Percentiles rank a stretch among this genome's conserved stretches.
Conservation (phyloP, 768 basidiomycete genomes). For the Kwoniella sp. region DNA sequence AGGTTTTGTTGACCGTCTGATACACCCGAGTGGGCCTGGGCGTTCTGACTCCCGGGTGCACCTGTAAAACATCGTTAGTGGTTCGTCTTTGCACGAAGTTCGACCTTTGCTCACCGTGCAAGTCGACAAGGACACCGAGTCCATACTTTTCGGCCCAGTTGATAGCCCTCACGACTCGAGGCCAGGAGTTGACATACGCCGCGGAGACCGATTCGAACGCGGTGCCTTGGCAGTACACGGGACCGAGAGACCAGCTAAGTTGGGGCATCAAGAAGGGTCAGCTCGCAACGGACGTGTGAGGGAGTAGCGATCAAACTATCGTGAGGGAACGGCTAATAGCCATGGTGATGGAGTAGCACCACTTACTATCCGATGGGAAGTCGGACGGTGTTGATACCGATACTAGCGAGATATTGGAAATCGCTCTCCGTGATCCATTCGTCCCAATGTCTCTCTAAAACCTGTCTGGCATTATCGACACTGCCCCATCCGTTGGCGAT, state of each 20-base stretch:
- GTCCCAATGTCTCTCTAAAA: constrained; percentile 50
- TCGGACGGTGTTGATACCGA: constrained; percentile 53
- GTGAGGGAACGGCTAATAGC: too few relatives aligned
- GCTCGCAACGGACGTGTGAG: too few relatives aligned
- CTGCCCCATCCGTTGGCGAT: constrained; percentile 66
- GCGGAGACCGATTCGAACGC: constrained; percentile 44
- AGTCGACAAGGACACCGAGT: constrained; percentile 51
- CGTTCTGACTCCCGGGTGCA: constrained; percentile 27
- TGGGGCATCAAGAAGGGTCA: neutral
- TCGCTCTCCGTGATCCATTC: constrained; percentile 52
- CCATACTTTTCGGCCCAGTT: constrained; percentile 52
- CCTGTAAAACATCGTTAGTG: constrained; percentile 13
- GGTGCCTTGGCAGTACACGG: constrained; percentile 41
- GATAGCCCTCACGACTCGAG: constrained; percentile 48
- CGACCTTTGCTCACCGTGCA: constrained; percentile 35
- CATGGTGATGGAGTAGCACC: too few relatives aligned
- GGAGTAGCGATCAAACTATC: too few relatives aligned
- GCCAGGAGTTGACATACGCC: constrained; percentile 50
- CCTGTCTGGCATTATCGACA: constrained; percentile 35
- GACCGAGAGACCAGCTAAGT: constrained; percentile 48
- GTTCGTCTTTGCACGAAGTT: too few relatives aligned
- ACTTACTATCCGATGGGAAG: constrained; percentile 50
- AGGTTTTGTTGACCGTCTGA: constrained; percentile 53
- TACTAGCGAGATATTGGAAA: constrained; percentile 43
- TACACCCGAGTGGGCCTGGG: constrained; percentile 45